These are phyloP conservation scores for Pigoraptor vietnamica DNA, from an alignment of 78 protist species.

Conservation along the genomic window DNA sequence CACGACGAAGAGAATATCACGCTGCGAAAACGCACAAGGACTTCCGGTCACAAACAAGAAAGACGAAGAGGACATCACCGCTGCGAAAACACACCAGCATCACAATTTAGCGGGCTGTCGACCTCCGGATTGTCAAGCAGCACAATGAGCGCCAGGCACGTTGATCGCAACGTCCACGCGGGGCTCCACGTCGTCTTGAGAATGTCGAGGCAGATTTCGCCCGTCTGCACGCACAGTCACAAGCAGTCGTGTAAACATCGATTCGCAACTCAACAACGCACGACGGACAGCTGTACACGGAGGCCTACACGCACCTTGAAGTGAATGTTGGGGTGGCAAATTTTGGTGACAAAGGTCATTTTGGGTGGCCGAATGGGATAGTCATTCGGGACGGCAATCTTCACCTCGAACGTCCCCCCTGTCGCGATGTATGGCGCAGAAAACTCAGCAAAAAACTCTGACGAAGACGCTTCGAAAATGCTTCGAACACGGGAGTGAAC, in stretches of 20 bases:
- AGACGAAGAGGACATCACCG: too few relatives aligned
- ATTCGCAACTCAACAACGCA: too few relatives aligned
- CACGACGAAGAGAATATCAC: too few relatives aligned
- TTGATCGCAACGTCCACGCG: constrained; percentile 9
- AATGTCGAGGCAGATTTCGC: constrained; percentile 21
- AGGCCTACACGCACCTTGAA: constrained; percentile 10
- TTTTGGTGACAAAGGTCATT: background rate
- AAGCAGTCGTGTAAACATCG: too few relatives aligned
- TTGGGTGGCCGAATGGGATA: constrained; percentile 10
- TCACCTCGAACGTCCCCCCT: background rate
- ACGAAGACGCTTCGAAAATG: background rate
- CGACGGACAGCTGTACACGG: too few relatives aligned
- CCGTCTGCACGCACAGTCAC: background rate
- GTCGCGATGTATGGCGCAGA: background rate
- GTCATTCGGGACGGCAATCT: background rate
- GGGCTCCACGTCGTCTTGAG: constrained; percentile 8
- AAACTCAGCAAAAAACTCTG: background rate
- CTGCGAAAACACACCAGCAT: constrained; percentile 11
- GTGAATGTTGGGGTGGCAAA: constrained; percentile 17
- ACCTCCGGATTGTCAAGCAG: constrained; percentile 6
- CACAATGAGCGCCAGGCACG: constrained; percentile 5
- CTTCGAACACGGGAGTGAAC: background rate
- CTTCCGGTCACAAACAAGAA: too few relatives aligned
- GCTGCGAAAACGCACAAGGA: background rate
- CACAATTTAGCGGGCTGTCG: constrained; percentile 20